Evolutionary conservation across 148 eudicot genomes (phyloP), one percentile per base, ranked within the genome.

Genomic region (Arbutus unedo): DNA sequence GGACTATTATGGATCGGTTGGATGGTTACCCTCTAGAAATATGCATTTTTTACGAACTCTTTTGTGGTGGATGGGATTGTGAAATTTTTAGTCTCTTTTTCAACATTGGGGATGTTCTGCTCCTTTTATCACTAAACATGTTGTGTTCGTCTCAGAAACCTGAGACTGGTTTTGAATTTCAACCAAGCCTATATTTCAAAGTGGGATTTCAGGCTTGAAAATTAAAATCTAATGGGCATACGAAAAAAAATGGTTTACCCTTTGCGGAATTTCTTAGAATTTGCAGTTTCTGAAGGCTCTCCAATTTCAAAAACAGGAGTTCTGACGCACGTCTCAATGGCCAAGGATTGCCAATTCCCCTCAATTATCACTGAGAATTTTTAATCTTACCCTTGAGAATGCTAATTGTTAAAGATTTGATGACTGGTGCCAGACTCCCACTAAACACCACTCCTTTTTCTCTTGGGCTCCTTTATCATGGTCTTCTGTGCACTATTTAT

Each of bases 331-430:
- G 49, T 75, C 16, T 49, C 78, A 23, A 75, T 74, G 77, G 38
- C 78, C 78, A 23, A 74, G 54, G 19, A 74, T 49, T 75, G 78
- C 78, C 77, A 50, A 50, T 51, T 50, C 13, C 78, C n/a, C 4
- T 21, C 54, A 75, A 8, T 10, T 41, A 75, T n/a, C 43, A 49
- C 57, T 18, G 31, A n/a, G 43, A 66, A 11, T 31, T 31, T 66
- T 3, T 31, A n/a, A 25, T 66, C 71, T 66, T 66, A 15, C 71
- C 71, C 4, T 9, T 54, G 56, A 54, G 56, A 10, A 25, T 66
- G 71, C 2, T 3, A 25, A 11, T 66, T 54, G 3, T 54, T 10
- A 66, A 38, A 16, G 4, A 60, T 25, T 66, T 31, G 44, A 66
- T 66, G 23, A 66, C 43, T 25, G 71, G 44, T 66, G 43, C 44